A percentile compares a stretch with the other conserved stretches of the same genome.
Conservation (phyloP, 208 protist genomes). For the Histomonas meleagridis region DNA sequence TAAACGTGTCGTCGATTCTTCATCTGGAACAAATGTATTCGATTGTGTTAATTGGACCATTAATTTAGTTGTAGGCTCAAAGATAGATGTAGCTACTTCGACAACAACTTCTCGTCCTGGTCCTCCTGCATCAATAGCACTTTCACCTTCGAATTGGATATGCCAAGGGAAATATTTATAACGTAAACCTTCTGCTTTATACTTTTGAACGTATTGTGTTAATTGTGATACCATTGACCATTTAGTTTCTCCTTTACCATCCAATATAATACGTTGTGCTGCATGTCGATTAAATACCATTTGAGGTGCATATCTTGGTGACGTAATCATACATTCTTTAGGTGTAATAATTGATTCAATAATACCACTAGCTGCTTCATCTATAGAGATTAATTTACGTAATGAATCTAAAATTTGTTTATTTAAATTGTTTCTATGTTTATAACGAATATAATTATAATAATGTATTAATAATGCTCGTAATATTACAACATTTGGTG, state of each 20-base stretch:
- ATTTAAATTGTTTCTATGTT: neutral
- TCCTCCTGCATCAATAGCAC: neutral
- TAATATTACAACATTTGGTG: neutral
- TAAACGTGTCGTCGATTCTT: neutral
- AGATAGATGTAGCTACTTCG: neutral
- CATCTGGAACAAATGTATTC: neutral
- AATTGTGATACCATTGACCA: neutral
- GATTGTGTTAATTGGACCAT: neutral
- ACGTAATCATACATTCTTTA: too few relatives aligned
- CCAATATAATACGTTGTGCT: neutral
- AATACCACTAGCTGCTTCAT: slow-evolving; percentile 1
- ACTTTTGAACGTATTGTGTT: neutral
- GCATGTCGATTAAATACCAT: neutral
- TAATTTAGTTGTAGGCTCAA: neutral
- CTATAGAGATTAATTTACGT: neutral
- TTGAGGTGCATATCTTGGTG: neutral
- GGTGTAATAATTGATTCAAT: neutral
- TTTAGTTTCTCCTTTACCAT: neutral
- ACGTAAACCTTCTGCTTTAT: neutral
- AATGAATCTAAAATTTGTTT: neutral
- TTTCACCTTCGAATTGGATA: neutral
- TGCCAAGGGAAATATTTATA: neutral
- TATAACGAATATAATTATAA: slow-evolving; percentile 18
- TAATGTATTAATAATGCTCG: neutral
- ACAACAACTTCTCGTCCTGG: neutral